These are phyloP conservation scores for Colletotrichum plurivorum DNA, from an alignment of 2,329 filamentous ascomycete species.

Conservation along the genomic window DNA sequence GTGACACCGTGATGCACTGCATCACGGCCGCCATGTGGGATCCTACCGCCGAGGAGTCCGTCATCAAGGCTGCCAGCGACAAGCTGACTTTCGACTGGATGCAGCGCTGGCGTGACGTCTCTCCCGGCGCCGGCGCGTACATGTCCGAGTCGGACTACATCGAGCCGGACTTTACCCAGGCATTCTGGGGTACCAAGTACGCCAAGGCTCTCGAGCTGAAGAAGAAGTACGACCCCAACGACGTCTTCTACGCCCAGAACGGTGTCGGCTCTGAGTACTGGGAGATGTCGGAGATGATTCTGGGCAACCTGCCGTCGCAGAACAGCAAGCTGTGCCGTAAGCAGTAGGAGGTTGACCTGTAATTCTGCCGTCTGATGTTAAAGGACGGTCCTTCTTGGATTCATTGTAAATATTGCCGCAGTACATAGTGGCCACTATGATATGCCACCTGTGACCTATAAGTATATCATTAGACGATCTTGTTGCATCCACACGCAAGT, in stretches of 20 bases:
- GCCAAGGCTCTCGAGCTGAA: constrained; percentile 38
- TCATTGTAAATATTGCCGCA: constrained; percentile 33
- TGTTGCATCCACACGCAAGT: background rate
- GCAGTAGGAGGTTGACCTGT: background rate
- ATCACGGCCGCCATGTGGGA: constrained; percentile 49
- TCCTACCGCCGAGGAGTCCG: constrained; percentile 50
- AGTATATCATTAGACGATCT: constrained; percentile 20
- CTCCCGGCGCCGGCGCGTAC: constrained; percentile 42
- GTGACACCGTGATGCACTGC: constrained; percentile 54
- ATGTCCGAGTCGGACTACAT: constrained; percentile 45
- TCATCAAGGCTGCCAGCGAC: constrained; percentile 46
- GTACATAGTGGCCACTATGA: constrained; percentile 10
- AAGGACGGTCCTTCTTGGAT: background rate
- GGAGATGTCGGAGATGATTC: constrained; percentile 39
- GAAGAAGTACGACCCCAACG: constrained; percentile 39
- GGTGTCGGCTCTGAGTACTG: constrained; percentile 41
- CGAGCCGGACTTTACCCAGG: constrained; percentile 42
- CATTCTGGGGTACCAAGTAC: constrained; percentile 43
- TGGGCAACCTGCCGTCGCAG: constrained; percentile 42
- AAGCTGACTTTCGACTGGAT: constrained; percentile 48
- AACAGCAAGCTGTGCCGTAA: constrained; percentile 44
- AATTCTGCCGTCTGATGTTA: background rate
- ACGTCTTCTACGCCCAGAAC: constrained; percentile 41
- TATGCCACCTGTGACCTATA: background rate
- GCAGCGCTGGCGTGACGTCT: constrained; percentile 52